Evolutionary conservation across 768 basidiomycete genomes (phyloP).

Genomic region (Candolleomyces aberdarensis): DNA sequence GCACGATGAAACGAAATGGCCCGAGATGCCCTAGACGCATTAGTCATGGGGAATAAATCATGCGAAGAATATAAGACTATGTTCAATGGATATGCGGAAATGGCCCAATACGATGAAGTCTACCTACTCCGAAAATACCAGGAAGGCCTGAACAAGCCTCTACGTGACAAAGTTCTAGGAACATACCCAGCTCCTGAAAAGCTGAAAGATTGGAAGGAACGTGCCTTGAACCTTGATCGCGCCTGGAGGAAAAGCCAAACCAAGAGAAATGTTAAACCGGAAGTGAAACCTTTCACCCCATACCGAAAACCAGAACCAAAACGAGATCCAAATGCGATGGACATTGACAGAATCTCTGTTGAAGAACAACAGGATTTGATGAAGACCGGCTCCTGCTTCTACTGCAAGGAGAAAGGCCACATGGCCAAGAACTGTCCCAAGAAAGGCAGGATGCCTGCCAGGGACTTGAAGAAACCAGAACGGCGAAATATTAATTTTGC

Average conservation of each 20-base stretch:
- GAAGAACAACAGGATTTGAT: neutral
- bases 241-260: neutral
- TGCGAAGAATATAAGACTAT: neutral
- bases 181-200: neutral
- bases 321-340: constrained; percentile 3
- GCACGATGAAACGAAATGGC: neutral
- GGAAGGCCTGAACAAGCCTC: neutral
- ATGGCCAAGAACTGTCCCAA: neutral
- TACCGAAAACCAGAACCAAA: constrained; percentile 4
- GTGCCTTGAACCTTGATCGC: neutral
- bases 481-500: too few relatives aligned
- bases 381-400: neutral
- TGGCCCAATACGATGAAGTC: neutral
- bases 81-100: neutral
- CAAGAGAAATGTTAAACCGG: neutral
- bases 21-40: neutral
- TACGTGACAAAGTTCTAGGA: neutral
- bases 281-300: neutral
- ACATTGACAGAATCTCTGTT: neutral
- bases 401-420: neutral
- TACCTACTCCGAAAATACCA: neutral
- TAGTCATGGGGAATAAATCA: neutral
- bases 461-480: too few relatives aligned
- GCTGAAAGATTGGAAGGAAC: neutral
- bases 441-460: too few relatives aligned